Evolutionary conservation across 768 basidiomycete genomes (phyloP).

Genomic region (Porphyrellus cyaneotinctus): DNA sequence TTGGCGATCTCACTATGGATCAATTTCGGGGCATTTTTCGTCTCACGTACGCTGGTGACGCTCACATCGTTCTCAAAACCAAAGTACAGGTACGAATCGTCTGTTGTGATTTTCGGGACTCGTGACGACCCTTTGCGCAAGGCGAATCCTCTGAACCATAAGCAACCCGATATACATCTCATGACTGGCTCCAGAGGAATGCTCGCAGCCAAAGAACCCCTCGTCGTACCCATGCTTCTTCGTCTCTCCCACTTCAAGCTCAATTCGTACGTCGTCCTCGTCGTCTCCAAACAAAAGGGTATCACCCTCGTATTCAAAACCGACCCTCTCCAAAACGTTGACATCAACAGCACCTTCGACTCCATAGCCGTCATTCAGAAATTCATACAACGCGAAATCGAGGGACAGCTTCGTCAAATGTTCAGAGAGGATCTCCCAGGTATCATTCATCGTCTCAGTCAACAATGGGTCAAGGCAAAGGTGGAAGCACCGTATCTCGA

Average conservation of each 20-base stretch:
- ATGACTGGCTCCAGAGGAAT: constrained; percentile 81
- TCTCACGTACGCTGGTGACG: constrained; percentile 91
- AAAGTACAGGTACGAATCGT: constrained; percentile 75
- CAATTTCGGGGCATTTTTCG: constrained; percentile 97
- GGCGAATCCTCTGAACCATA: constrained; percentile 95
- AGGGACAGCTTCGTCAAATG: constrained; percentile 95
- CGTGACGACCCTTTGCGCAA: constrained; percentile 28
- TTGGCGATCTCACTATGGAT: constrained; percentile 92
- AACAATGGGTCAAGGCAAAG: constrained; percentile 93
- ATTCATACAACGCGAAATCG: constrained; percentile 96
- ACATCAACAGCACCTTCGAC: constrained; percentile 97
- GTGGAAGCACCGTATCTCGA: constrained; percentile 87
- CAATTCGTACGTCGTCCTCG: constrained; percentile 93
- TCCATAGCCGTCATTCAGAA: constrained; percentile 97
- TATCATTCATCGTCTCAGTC: constrained; percentile 93
- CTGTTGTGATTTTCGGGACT: neutral
- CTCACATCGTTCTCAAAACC: constrained; percentile 79
- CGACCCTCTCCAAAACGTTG: constrained; percentile 95
- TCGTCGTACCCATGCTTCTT: constrained; percentile 97
- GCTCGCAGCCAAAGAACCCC: constrained; percentile 90
- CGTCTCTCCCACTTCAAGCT: constrained; percentile 94
- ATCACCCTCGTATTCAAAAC: constrained; percentile 99
- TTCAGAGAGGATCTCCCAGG: constrained; percentile 95
- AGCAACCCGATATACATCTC: constrained; percentile 84
- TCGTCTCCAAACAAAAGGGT: constrained; percentile 95